These are phyloP conservation scores for Ustilago curta DNA, from an alignment of 1,284 basidiomycete species.

Conservation along the genomic window DNA sequence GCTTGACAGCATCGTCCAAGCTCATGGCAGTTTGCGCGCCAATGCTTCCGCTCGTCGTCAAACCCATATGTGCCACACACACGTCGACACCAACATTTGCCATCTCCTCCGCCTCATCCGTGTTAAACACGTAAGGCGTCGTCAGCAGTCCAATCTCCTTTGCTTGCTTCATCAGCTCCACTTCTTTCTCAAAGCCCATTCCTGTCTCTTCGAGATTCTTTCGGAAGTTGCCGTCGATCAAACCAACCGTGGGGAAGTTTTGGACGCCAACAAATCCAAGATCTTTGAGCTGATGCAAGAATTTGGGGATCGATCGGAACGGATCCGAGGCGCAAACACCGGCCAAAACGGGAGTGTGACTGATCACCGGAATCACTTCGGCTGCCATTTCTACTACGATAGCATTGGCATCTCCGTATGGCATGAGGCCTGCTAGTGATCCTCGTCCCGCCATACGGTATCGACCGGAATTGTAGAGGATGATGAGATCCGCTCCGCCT, in stretches of 20 bases:
- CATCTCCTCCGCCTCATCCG: slow-evolving; percentile 42
- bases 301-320: slow-evolving; percentile 46
- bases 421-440: slow-evolving; percentile 46
- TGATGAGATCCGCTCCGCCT: slow-evolving; percentile 48
- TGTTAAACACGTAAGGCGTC: slow-evolving; percentile 47
- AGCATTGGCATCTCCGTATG: slow-evolving; percentile 50
- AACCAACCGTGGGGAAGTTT: slow-evolving; percentile 50
- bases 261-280: slow-evolving; percentile 49
- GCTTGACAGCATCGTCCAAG: slow-evolving; percentile 39
- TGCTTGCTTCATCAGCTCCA: slow-evolving; percentile 40
- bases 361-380: slow-evolving; percentile 42
- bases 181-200: slow-evolving; percentile 47
- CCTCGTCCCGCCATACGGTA: slow-evolving; percentile 50
- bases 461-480: slow-evolving; percentile 49
- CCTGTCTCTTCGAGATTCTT: slow-evolving; percentile 51
- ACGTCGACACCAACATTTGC: slow-evolving; percentile 40
- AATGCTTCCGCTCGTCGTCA: slow-evolving; percentile 45
- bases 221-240: slow-evolving; percentile 52
- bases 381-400: slow-evolving; percentile 48
- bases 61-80: slow-evolving; percentile 45
- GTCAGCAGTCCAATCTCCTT: slow-evolving; percentile 41
- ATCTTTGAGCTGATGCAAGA: slow-evolving; percentile 42
- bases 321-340: slow-evolving; percentile 49
- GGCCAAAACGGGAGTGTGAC: slow-evolving; percentile 46
- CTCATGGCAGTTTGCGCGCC: slow-evolving; percentile 45